Base-by-base conservation (phyloP, 2,329 filamentous ascomycete genomes). In the Leptographium flavum region DNA sequence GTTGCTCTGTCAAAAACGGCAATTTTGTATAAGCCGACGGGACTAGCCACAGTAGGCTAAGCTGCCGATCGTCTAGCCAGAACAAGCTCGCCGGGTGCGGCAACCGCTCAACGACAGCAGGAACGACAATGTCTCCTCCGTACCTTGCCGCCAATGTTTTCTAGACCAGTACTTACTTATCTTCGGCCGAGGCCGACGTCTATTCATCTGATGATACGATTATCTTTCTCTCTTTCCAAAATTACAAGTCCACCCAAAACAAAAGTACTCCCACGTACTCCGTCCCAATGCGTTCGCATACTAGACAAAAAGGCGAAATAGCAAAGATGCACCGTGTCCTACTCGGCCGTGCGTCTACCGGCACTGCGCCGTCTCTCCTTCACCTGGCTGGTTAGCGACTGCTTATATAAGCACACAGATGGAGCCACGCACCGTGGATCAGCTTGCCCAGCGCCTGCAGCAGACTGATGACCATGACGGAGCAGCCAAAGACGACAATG, bases 401-500 rank as follows among this genome's bases (percentile, higher is more conserved):
- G n/a, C 11, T n/a, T n/a, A n/a, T n/a, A n/a, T n/a, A n/a, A n/a
- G n/a, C n/a, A n/a, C n/a, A n/a, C n/a, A n/a, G n/a, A n/a, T n/a
- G n/a, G 17, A 10, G 19, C 11, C 17, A 28, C 41, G 10, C 15
- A 36, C 70, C 68, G 48, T 59, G 61, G 7, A 73, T 60, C 56
- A 90, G 79, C 64, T 90, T 87, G 14, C 67, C 66, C 45, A 83
- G 65, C 1, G 83, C 81, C 64, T 87, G 79, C 39, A 87, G 58
- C 50, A 93, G 63, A 57, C 81, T 88, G 38, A 94, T 88, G 13
- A 68, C 70, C 82, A 95, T 87, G 46, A 94, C 88, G 3, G 71
- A 65, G 45, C 74, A 69, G 5, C 88, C 90, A 69, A 95, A 95
- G 13, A 63, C 76, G 48, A 90, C 84, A n/a, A 77, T 70, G 39